Conservation (phyloP, 108 stramenopile genomes). For the Cyclotella cryptica region DNA sequence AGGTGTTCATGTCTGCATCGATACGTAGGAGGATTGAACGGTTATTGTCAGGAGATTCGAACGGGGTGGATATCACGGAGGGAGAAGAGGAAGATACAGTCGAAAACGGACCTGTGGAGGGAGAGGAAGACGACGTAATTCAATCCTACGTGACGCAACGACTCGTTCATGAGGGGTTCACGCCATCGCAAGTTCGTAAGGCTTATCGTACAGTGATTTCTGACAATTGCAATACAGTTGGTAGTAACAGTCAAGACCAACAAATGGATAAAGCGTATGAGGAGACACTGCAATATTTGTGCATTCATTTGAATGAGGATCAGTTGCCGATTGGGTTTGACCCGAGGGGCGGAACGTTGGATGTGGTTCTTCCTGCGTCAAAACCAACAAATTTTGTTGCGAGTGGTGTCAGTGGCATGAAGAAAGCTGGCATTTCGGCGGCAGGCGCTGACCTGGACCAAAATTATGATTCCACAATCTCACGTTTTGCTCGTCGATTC, state of each 20-base stretch:
- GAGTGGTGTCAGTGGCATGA: not conserved
- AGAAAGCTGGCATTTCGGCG: not conserved
- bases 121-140: conserved; percentile 51
- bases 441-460: not conserved
- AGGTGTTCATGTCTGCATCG: conserved; percentile 75
- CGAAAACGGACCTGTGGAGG: no score
- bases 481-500: conserved; percentile 49
- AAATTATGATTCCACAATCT: conserved; percentile 8
- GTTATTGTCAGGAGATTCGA: conserved; percentile 58
- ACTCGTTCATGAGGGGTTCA: conserved; percentile 80
- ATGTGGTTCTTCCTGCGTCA: conserved; percentile 57
- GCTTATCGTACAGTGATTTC: conserved; percentile 52
- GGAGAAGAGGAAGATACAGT: conserved; percentile 19
- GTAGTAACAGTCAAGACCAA: conserved; percentile 32
- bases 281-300: conserved; percentile 82
- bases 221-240: conserved; percentile 1
- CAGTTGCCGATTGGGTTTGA: conserved; percentile 88
- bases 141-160: conserved; percentile 70
- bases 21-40: conserved; percentile 73
- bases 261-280: conserved; percentile 75
- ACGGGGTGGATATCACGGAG: conserved; percentile 8
- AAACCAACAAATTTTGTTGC: conserved; percentile 23
- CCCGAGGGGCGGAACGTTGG: conserved; percentile 76
- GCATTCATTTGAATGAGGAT: conserved; percentile 81
- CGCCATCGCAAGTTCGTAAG: conserved; percentile 60